Conservation (phyloP, 176 grass and related monocot genomes). For the Eleusine indica region DNA sequence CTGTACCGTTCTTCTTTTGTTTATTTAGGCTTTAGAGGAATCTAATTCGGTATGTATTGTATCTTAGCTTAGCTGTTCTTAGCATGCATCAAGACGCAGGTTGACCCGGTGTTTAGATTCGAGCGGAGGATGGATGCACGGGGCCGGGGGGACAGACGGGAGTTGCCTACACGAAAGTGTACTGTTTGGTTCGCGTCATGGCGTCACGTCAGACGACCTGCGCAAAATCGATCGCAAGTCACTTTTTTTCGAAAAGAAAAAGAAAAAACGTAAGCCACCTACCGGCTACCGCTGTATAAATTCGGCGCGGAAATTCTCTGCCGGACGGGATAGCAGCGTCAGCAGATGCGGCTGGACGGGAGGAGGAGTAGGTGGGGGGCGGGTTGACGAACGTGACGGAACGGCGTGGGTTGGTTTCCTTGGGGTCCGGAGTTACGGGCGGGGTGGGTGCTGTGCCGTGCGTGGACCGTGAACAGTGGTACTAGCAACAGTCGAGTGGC, state of each 20-base stretch:
- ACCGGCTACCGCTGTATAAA: neutral
- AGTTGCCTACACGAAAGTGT: conserved; percentile 19
- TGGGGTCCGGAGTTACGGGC: too few relatives aligned
- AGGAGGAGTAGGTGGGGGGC: neutral
- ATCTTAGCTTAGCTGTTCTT: too few relatives aligned
- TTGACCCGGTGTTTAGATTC: neutral
- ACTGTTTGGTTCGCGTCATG: neutral
- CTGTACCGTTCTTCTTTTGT: neutral
- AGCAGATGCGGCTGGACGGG: neutral
- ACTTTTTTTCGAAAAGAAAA: too few relatives aligned
- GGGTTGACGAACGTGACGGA: neutral
- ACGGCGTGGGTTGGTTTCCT: neutral
- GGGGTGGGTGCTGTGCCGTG: neutral
- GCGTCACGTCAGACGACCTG: neutral
- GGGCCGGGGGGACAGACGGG: neutral
- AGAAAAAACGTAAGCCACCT: neutral
- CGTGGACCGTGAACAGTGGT: neutral
- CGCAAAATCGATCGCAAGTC: neutral
- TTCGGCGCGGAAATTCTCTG: neutral
- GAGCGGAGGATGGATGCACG: neutral
- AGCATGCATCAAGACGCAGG: too few relatives aligned
- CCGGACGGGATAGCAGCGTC: neutral
- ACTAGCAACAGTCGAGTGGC: neutral
- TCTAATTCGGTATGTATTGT: too few relatives aligned
- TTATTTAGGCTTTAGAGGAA: too few relatives aligned